Evolutionary conservation across 31 red algal genomes (phyloP).

Genomic region (Odonthalia washingtoniensis): DNA sequence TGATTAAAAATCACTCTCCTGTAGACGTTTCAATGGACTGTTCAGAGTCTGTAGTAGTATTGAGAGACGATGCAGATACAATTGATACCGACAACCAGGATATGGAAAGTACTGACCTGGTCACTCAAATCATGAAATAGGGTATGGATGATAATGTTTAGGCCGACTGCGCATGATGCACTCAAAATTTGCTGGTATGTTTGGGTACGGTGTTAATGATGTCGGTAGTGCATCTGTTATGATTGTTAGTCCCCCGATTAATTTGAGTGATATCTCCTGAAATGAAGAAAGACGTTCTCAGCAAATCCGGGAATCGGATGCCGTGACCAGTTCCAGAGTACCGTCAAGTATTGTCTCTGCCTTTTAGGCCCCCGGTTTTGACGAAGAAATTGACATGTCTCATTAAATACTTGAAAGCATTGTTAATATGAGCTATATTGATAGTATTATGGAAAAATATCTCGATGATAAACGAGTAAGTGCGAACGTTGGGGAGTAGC

Average conservation of each 20-base stretch:
- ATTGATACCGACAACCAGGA: too few species aligned
- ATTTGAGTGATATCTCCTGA: background rate
- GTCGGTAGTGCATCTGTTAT: background rate
- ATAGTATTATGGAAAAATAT: background rate
- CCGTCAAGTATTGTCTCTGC: conserved; percentile 59
- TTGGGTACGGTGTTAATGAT: background rate
- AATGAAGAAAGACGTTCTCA: conserved; percentile 12
- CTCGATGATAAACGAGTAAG: background rate
- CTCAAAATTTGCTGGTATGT: background rate
- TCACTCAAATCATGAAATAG: too few species aligned
- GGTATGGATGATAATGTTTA: background rate
- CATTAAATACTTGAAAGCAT: background rate
- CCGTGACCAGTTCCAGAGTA: conserved; percentile 19
- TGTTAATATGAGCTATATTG: background rate
- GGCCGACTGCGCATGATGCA: background rate
- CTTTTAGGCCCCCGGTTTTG: conserved; percentile 34
- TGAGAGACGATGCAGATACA: too few species aligned
- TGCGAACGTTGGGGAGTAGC: background rate
- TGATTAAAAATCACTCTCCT: conserved; percentile 9
- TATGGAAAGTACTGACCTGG: too few species aligned
- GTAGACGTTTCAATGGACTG: too few species aligned
- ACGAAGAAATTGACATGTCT: conserved; percentile 33
- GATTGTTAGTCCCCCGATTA: too few species aligned
- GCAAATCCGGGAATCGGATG: conserved; percentile 5
- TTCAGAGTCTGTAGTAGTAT: too few species aligned